Evolutionary conservation across 371 early-diverging fungal genomes (phyloP).

Genomic region (Capillidium heterosporum): DNA sequence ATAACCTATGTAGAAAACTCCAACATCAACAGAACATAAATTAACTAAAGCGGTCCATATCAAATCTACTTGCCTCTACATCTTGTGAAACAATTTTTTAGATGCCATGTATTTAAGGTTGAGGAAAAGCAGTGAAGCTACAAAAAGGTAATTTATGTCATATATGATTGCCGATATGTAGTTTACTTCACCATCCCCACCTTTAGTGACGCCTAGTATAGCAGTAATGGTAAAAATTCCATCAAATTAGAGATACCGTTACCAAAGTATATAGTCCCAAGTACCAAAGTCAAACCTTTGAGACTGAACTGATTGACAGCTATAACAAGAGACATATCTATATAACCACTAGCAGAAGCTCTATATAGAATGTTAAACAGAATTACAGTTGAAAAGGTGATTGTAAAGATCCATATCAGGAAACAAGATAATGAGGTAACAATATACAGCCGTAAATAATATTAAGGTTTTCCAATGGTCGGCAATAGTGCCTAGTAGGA

Average conservation of each 20-base stretch:
- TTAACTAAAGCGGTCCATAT: too few relatives aligned
- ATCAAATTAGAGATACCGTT: constrained; percentile 14
- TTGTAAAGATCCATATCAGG: constrained; percentile 41
- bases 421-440: constrained; percentile 25
- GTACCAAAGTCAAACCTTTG: constrained; percentile 9
- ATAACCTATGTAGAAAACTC: too few relatives aligned
- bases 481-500: constrained; percentile 35
- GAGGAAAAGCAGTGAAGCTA: too few relatives aligned
- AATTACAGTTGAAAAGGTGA: constrained; percentile 19
- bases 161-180: neutral
- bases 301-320: neutral
- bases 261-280: constrained; percentile 17
- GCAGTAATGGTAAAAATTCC: constrained; percentile 20
- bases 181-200: neutral
- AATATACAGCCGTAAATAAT: constrained; percentile 20
- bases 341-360: constrained; percentile 26
- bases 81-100: too few relatives aligned
- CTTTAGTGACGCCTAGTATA: constrained; percentile 13
- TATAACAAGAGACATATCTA: constrained; percentile 2
- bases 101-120: too few relatives aligned
- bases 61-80: too few relatives aligned
- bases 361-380: constrained; percentile 32
- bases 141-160: too few relatives aligned
- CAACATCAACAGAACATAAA: too few relatives aligned
- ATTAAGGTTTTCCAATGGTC: constrained; percentile 42